Evolutionary conservation across 2,329 filamentous ascomycete species (phyloP).

Genomic region (Tolypocladium guangdongense): DNA sequence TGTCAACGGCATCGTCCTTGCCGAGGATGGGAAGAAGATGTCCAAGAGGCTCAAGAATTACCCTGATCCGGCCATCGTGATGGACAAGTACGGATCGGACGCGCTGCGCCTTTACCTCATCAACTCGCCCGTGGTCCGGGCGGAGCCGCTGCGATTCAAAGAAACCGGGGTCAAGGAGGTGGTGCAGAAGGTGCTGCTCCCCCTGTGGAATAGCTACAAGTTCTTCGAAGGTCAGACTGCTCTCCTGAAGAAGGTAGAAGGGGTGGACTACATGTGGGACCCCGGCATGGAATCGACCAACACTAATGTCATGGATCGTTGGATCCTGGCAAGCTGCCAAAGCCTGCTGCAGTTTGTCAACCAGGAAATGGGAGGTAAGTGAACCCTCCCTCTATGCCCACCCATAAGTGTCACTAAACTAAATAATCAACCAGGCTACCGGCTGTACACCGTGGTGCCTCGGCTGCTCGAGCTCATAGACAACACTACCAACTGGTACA

Average conservation of each 20-base stretch:
- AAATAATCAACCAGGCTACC: slow-evolving; percentile 43
- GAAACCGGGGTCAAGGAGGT: slow-evolving; percentile 90
- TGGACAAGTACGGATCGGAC: slow-evolving; percentile 83
- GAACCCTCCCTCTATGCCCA: background rate
- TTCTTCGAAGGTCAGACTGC: slow-evolving; percentile 87
- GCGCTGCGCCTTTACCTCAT: slow-evolving; percentile 91
- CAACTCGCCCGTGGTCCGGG: slow-evolving; percentile 89
- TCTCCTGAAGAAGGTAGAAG: slow-evolving; percentile 75
- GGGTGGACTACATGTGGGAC: slow-evolving; percentile 68
- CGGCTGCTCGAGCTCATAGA: slow-evolving; percentile 75
- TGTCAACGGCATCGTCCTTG: slow-evolving; percentile 90
- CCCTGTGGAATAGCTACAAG: slow-evolving; percentile 93
- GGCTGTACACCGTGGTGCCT: slow-evolving; percentile 85
- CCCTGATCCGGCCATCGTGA: slow-evolving; percentile 73
- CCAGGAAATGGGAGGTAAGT: slow-evolving; percentile 71
- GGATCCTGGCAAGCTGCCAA: slow-evolving; percentile 89
- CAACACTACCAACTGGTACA: slow-evolving; percentile 98
- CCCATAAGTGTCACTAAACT: background rate
- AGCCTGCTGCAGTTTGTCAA: slow-evolving; percentile 87
- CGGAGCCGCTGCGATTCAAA: slow-evolving; percentile 84
- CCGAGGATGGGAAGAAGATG: slow-evolving; percentile 97
- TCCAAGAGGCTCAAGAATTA: slow-evolving; percentile 96
- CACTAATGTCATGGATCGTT: slow-evolving; percentile 89
- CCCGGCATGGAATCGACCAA: slow-evolving; percentile 64
- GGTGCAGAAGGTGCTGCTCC: slow-evolving; percentile 79